Evolutionary conservation across 768 basidiomycete genomes (phyloP).

Genomic region (Phanerochaete sordida): DNA sequence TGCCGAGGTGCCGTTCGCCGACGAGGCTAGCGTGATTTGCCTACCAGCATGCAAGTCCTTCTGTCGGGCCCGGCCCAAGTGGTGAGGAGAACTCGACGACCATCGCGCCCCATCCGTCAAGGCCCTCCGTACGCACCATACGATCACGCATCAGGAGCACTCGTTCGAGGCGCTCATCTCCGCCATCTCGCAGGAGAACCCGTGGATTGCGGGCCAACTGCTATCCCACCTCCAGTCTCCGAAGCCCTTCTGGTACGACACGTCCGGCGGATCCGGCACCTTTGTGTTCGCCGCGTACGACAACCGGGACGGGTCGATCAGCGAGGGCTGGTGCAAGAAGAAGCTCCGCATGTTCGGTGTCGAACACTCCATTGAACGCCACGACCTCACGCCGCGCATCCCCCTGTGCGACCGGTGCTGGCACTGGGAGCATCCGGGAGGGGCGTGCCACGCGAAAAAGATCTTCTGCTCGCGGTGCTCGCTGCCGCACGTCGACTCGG

Average conservation of each 20-base stretch:
- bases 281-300: conserved; percentile 1
- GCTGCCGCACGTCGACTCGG: background rate
- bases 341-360: background rate
- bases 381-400: conserved; percentile 1
- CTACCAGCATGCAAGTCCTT: no score
- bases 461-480: conserved; percentile 4
- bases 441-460: background rate
- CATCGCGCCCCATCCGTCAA: no score
- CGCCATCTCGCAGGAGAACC: conserved; percentile 1
- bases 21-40: no score
- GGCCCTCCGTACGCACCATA: background rate
- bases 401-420: conserved; percentile 6
- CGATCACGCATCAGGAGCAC: background rate
- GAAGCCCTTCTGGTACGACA: conserved; percentile 1
- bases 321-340: conserved; percentile 6
- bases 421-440: conserved; percentile 4
- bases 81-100: no score
- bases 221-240: background rate
- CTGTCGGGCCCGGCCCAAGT: no score
- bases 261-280: conserved; percentile 1
- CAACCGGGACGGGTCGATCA: background rate
- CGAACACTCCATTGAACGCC: background rate
- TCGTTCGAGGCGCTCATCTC: background rate
- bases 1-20: no score
- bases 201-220: background rate